Evolutionary conservation across 2,329 filamentous ascomycete genomes (phyloP).

Genomic region (Sarocladiaceae sp.): DNA sequence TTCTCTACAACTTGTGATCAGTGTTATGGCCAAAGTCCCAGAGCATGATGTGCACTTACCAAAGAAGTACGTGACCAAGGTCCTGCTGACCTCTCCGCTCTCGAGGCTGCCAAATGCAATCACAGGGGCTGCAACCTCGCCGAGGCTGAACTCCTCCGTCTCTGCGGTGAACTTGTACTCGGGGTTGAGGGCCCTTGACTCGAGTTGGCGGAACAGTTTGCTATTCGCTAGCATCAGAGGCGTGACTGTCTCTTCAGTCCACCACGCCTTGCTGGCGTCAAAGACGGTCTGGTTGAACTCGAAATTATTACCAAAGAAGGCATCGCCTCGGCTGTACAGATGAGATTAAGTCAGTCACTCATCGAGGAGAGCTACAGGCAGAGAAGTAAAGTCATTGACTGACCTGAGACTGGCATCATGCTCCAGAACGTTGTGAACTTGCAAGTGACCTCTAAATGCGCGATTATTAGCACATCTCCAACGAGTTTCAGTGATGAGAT

Average conservation of each 20-base stretch:
- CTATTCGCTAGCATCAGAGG: constrained; percentile 39
- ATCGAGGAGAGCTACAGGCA: too few relatives aligned
- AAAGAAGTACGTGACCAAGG: constrained; percentile 41
- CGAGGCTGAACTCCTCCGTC: constrained; percentile 41
- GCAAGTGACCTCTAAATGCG: constrained; percentile 32
- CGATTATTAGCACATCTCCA: background rate
- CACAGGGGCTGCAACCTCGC: constrained; percentile 47
- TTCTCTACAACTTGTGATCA: constrained; percentile 4
- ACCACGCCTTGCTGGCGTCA: constrained; percentile 39
- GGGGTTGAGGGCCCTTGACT: constrained; percentile 42
- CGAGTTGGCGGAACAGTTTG: constrained; percentile 38
- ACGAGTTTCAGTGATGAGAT: background rate
- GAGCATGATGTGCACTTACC: constrained; percentile 23
- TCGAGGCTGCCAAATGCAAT: constrained; percentile 42
- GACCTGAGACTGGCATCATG: constrained; percentile 43
- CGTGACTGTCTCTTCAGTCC: constrained; percentile 36
- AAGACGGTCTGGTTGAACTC: constrained; percentile 50
- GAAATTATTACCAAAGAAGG: constrained; percentile 45
- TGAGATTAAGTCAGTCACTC: background rate
- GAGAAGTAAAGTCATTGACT: too few relatives aligned
- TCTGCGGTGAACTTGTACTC: constrained; percentile 39
- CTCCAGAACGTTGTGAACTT: constrained; percentile 42
- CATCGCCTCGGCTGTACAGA: constrained; percentile 37
- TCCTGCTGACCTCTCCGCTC: constrained; percentile 32
- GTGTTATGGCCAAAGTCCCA: background rate